Evolutionary conservation across 371 early-diverging fungal genomes (phyloP), one percentile per base, ranked within the genome.

Genomic region (Lichtheimia ornata): DNA sequence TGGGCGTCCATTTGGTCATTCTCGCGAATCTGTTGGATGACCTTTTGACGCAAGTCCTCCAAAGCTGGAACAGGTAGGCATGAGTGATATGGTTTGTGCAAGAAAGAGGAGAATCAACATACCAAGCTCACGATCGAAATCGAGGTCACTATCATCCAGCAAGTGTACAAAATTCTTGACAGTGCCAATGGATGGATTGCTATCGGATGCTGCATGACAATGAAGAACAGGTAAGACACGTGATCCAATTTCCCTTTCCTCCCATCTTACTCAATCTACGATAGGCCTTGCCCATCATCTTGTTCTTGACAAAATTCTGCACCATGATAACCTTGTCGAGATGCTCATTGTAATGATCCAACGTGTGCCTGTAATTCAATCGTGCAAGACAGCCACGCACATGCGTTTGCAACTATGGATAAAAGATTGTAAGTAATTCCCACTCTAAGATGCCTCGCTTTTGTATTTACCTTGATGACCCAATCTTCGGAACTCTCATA

Each of bases 101-200:
- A 56, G 7, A 18, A 41, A 2, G 4, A 11, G 3, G 3, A 25
- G 28, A 51, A 53, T 13, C 1, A 4, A 3, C 45, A 45, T 67
- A 63, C 67, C 84, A 22, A 91, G 69, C 72, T 98, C 98, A 61
- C 94, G 89, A 64, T 96, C 94, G 69, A 94, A 93, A 65, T 98
- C 98, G 54, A 89, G 83, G 61, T 94, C 94, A 22, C 87, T 90
- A 69, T 96, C 94, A 61, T 96, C 94, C 44, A 98, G 75, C 28
- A 97, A 74, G 56, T 96, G 92, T 24, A 94, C 81, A 67, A 95
- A 98, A 51, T 88, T 89, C 67, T 93, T 93, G 30, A 97, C 83
- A 5, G 87, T 91, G 41, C 88, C 80, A 55, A 92, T 73, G 0
- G 92, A 85, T 41, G 96, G 94, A 62, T 91, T 90, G 22, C 82